Conservation (phyloP, 1,284 basidiomycete species). For the Wallemia ichthyophaga region DNA sequence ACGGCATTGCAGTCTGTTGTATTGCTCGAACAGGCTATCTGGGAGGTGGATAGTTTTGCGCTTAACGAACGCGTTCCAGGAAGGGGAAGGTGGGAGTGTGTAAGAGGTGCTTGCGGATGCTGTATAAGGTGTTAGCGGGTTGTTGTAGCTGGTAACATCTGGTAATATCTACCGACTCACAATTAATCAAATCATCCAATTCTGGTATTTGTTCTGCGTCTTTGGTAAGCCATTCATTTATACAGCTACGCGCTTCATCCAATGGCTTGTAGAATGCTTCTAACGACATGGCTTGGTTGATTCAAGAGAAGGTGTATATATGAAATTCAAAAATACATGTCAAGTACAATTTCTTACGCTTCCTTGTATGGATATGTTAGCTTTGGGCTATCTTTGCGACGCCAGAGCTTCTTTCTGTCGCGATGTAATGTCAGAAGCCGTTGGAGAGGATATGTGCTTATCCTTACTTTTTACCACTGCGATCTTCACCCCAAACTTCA, state of each 20-base stretch:
- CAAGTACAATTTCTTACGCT: not conserved
- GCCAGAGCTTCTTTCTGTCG: conserved; percentile 14
- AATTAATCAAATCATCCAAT: conserved; percentile 28
- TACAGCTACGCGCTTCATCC: not conserved
- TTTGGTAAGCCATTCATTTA: conserved; percentile 20
- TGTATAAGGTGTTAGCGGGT: conserved; percentile 21
- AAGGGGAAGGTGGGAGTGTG: conserved; percentile 41
- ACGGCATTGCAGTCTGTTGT: conserved; percentile 34
- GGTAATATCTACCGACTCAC: conserved; percentile 17
- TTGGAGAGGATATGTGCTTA: not conserved
- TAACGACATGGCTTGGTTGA: too few relatives aligned
- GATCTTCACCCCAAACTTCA: conserved; percentile 61
- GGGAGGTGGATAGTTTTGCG: conserved; percentile 43
- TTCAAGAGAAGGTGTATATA: too few relatives aligned
- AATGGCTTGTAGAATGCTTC: not conserved
- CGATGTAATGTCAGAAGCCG: not conserved
- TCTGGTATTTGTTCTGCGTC: conserved; percentile 41
- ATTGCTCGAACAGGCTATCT: conserved; percentile 50
- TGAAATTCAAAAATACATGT: too few relatives aligned
- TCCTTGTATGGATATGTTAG: conserved; percentile 15
- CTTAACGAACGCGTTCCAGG: conserved; percentile 50
- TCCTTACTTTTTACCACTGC: conserved; percentile 62
- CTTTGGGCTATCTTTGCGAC: conserved; percentile 12
- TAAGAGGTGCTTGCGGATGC: conserved; percentile 36
- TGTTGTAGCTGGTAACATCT: too few relatives aligned